A percentile compares a stretch with the other conserved stretches of the same genome.
phyloP scores from a whole-genome alignment of 208 protist species.

The Trypanosoma scelopori region DNA sequence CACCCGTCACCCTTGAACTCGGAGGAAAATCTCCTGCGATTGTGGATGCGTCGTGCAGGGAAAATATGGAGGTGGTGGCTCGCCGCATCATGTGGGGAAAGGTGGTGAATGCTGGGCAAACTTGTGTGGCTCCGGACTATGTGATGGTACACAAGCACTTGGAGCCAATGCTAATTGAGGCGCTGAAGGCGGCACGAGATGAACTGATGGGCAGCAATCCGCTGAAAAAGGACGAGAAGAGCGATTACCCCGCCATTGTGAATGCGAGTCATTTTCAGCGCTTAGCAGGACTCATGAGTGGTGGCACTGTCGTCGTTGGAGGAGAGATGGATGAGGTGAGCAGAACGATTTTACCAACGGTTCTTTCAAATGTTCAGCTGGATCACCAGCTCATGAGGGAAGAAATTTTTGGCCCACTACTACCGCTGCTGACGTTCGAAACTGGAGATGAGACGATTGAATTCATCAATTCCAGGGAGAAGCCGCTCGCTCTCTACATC shows the following conservation, averaged over 20 bases:
- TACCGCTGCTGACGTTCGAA: conserved; percentile 70
- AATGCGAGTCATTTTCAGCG: conserved; percentile 45
- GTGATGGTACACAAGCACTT: conserved; percentile 68
- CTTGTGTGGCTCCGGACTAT: conserved; percentile 92
- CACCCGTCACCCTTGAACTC: conserved; percentile 92
- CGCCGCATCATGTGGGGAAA: conserved; percentile 72
- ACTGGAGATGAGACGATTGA: conserved; percentile 50
- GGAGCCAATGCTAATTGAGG: conserved; percentile 46
- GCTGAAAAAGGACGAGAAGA: conserved; percentile 3
- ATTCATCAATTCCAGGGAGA: conserved; percentile 55
- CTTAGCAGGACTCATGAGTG: conserved; percentile 41
- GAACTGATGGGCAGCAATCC: conserved; percentile 28
- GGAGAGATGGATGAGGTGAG: conserved; percentile 59
- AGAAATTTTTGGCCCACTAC: conserved; percentile 94
- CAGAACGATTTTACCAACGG: conserved; percentile 76
- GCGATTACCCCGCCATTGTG: conserved; percentile 45
- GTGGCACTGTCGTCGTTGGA: conserved; percentile 65
- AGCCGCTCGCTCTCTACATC: conserved; percentile 91
- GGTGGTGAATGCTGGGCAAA: conserved; percentile 84
- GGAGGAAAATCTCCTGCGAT: conserved; percentile 94
- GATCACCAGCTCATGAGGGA: conserved; percentile 57
- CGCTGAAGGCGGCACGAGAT: conserved; percentile 27
- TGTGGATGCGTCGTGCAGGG: conserved; percentile 53
- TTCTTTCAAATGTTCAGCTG: conserved; percentile 61
- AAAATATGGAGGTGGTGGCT: conserved; percentile 56